Base-by-base conservation (phyloP, 805 yeast genomes). In the Hanseniaspora lindneri region DNA sequence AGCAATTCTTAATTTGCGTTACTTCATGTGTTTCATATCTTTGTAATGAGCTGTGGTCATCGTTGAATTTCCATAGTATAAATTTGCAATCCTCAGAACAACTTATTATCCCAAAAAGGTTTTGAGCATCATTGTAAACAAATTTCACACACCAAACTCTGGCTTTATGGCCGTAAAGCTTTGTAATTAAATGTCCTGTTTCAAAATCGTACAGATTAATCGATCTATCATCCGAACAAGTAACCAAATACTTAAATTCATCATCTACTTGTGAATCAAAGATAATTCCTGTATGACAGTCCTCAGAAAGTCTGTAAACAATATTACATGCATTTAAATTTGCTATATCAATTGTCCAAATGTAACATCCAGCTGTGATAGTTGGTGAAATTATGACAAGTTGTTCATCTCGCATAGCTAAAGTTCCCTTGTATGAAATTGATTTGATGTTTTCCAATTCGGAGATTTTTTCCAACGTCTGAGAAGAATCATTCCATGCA, bases 111-210 rank as follows among this genome's bases (percentile, higher is more conserved):
- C 66, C 61, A 41, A 25, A 46, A 17, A 39, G 9, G 13, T 32
- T 19, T 8, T 7, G 30, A 4, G 54, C 58, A 39, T 63, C 63
- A 16, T 61, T 55, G 5, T 66, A 65, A 51, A 67, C 73, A 58
- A 85, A 84, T 43, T 70, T 70, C 39, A 89, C 66, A 37, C 75
- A 73, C 98, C 98, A 92, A 35, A 92, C 88, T 59, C 98, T 74
- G 0, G 97, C 89, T 1, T 83, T 80, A 60, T 92, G 98, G 13
- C 97, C 98, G 96, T 96, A 92, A 0, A 95, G 96, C 24, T 79
- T 75, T 1, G 89, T 82, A 34, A 83, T 55, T 29, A 77, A 63
- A 10, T 64, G 56, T 1, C 94, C 89, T 1, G 74, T 58, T 6
- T 57, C 57, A 52, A 80, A 65, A 55, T 76, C 76, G 80, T 87